These are phyloP conservation scores for Calonectria leucothoes DNA, from an alignment of 2,329 filamentous ascomycete genomes.

Conservation along the genomic window DNA sequence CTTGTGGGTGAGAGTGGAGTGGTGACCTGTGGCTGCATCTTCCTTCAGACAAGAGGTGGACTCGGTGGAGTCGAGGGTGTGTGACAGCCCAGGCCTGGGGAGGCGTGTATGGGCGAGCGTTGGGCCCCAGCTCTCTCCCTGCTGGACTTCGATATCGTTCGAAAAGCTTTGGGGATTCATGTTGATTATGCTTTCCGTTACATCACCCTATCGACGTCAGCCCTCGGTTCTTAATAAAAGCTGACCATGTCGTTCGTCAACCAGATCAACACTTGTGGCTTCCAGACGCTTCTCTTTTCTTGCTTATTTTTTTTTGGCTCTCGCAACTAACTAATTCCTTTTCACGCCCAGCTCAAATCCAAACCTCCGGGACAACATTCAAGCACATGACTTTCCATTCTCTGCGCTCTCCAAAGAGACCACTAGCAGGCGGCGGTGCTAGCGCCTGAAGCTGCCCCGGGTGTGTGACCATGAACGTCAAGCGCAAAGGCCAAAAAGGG, in stretches of 20 bases:
- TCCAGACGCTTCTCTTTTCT: not conserved
- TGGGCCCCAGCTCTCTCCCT: not conserved
- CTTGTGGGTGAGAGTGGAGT: slow-evolving; percentile 4
- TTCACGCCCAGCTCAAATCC: not conserved
- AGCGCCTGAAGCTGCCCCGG: not conserved
- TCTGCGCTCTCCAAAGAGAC: not conserved
- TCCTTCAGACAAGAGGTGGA: slow-evolving; percentile 7
- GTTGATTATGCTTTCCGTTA: not conserved
- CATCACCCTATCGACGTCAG: not conserved
- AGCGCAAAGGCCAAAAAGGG: not conserved
- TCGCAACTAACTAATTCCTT: not conserved
- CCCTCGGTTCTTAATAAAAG: not conserved
- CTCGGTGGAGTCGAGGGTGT: slow-evolving; percentile 9
- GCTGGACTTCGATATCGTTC: not conserved
- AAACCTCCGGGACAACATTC: not conserved
- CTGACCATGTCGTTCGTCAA: not conserved
- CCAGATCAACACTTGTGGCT: not conserved
- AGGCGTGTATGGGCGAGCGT: not conserved
- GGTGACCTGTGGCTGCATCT: slow-evolving; percentile 6
- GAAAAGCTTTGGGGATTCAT: not conserved
- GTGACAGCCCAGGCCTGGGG: not conserved
- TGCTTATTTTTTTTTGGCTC: not conserved
- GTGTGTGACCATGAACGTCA: slow-evolving; percentile 2
- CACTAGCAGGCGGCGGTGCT: not conserved
- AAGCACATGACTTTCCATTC: not conserved